phyloP scores from a whole-genome alignment of 192 early-diverging fungal genomes.

The Entomortierella beljakovae region DNA sequence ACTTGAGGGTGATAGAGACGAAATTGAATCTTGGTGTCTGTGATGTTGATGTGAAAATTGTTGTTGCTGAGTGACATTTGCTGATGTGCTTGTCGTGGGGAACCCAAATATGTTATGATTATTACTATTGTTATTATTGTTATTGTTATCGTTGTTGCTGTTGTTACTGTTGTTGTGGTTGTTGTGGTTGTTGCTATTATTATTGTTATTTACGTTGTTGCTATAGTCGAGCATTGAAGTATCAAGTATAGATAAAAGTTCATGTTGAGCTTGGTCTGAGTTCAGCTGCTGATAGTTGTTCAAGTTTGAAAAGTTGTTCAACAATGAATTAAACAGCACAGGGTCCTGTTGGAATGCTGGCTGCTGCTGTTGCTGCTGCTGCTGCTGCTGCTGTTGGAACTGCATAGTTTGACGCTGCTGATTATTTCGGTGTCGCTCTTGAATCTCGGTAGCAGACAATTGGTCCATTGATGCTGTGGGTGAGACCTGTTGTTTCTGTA shows the following conservation, averaged over 20 bases:
- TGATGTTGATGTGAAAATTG: background rate
- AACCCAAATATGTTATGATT: no score
- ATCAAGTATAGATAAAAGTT: slow-evolving; percentile 41
- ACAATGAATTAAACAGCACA: slow-evolving; percentile 13
- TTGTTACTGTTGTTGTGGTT: slow-evolving; percentile 2
- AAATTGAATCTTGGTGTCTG: background rate
- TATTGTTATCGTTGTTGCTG: background rate
- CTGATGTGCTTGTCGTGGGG: background rate
- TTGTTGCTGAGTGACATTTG: background rate
- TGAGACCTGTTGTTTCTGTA: slow-evolving; percentile 17
- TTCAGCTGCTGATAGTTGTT: slow-evolving; percentile 52
- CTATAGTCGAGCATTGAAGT: slow-evolving; percentile 25
- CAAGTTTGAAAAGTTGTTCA: slow-evolving; percentile 40
- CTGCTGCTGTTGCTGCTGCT: slow-evolving; percentile 16
- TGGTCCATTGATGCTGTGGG: slow-evolving; percentile 4
- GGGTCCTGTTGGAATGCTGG: slow-evolving; percentile 23
- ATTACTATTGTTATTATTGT: no score
- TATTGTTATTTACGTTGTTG: slow-evolving; percentile 1
- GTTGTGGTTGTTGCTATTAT: slow-evolving; percentile 7
- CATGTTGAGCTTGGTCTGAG: slow-evolving; percentile 44
- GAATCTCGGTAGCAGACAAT: slow-evolving; percentile 13
- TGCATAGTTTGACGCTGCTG: slow-evolving; percentile 36
- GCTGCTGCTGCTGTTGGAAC: slow-evolving; percentile 24
- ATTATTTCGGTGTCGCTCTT: slow-evolving; percentile 17
- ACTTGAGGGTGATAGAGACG: slow-evolving; percentile 19